Evolutionary conservation across 2,329 filamentous ascomycete species (phyloP).

Genomic region (Colletotrichum eremochloae): DNA sequence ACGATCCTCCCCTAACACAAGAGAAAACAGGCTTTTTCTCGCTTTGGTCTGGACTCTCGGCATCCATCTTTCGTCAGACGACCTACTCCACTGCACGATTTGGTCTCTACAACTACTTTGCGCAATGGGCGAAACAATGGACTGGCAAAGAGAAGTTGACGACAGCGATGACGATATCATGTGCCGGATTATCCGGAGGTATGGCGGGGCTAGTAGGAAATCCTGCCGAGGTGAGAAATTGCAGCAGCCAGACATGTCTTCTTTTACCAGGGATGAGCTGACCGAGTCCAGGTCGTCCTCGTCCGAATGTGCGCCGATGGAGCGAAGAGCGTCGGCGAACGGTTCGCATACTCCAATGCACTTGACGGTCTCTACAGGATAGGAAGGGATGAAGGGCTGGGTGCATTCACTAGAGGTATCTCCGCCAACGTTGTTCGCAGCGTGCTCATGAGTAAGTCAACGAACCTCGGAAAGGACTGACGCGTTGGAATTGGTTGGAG

Average conservation of each 20-base stretch:
- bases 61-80: slow-evolving; percentile 58
- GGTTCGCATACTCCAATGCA: slow-evolving; percentile 56
- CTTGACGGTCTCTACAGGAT: slow-evolving; percentile 52
- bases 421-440: slow-evolving; percentile 57
- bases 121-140: slow-evolving; percentile 47
- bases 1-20: neutral
- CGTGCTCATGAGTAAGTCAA: slow-evolving; percentile 58
- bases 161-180: slow-evolving; percentile 52
- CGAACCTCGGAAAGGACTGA: neutral
- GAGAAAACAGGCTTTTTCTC: slow-evolving; percentile 53
- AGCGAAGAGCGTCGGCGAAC: slow-evolving; percentile 52
- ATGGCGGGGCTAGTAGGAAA: slow-evolving; percentile 61
- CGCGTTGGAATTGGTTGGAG: neutral
- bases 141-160: slow-evolving; percentile 51
- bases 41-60: slow-evolving; percentile 59
- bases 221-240: slow-evolving; percentile 53
- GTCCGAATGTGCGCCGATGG: slow-evolving; percentile 62
- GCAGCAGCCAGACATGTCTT: neutral
- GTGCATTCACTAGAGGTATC: slow-evolving; percentile 55
- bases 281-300: slow-evolving; percentile 50
- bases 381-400: slow-evolving; percentile 55
- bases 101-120: slow-evolving; percentile 56
- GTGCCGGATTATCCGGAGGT: slow-evolving; percentile 57
- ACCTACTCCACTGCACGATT: slow-evolving; percentile 61
- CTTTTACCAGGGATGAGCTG: neutral